These are phyloP conservation scores for Globisporangium okanoganense DNA, from an alignment of 352 stramenopile species.

Conservation along the genomic window DNA sequence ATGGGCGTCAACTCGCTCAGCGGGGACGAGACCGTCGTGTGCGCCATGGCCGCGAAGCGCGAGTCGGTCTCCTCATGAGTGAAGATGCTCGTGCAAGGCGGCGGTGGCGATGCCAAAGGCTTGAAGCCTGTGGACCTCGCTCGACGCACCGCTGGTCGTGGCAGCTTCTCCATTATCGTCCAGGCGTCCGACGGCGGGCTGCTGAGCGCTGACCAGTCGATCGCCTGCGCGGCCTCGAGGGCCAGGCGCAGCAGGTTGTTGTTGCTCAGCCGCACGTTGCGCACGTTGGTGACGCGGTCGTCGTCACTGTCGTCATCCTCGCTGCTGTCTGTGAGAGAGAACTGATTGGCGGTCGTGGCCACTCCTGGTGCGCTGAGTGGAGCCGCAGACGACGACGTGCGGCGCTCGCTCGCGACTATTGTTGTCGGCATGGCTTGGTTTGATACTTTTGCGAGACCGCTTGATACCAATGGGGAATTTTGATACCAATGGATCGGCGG, in stretches of 20 bases:
- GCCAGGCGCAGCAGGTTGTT: slow-evolving; percentile 35
- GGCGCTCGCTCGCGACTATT: too few relatives aligned
- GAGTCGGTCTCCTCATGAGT: slow-evolving; percentile 1
- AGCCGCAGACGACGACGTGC: too few relatives aligned
- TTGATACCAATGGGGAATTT: too few relatives aligned
- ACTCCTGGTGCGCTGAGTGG: too few relatives aligned
- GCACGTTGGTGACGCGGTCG: background rate
- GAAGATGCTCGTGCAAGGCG: background rate
- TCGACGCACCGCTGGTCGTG: background rate
- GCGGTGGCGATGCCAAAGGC: background rate
- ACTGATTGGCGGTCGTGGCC: too few relatives aligned
- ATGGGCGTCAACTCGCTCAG: slow-evolving; percentile 5
- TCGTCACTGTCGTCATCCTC: background rate
- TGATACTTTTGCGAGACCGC: too few relatives aligned
- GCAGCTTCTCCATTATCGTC: background rate
- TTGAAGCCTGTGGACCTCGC: too few relatives aligned
- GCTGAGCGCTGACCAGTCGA: slow-evolving; percentile 35
- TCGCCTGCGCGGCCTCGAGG: slow-evolving; percentile 19
- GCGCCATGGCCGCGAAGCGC: slow-evolving; percentile 1
- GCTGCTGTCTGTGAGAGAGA: too few relatives aligned
- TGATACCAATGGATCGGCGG: too few relatives aligned
- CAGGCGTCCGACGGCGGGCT: background rate
- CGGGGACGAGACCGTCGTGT: slow-evolving; percentile 10
- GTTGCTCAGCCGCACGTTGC: slow-evolving; percentile 26
- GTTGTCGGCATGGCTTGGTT: too few relatives aligned